Base-by-base conservation (phyloP, 495 filamentous ascomycete species). In the Penicillium fimorum region DNA sequence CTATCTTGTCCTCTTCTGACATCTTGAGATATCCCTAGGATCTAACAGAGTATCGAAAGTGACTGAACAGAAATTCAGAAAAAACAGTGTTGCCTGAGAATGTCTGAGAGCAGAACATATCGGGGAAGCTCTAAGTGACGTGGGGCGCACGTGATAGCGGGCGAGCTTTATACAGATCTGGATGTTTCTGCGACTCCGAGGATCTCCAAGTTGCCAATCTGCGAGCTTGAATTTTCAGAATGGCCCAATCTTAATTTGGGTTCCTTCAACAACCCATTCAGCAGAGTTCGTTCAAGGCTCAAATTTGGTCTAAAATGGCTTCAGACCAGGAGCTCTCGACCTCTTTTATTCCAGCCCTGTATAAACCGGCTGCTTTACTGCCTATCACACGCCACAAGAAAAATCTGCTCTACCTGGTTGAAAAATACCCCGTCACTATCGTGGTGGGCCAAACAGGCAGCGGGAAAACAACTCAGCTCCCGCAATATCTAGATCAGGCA, bases 371-470 rank as follows among this genome's bases (percentile, higher is more conserved):
- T 38, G 80, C 84, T 38, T 75, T 92, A 22, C 76, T 95, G 13
- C 89, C 90, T 29, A 95, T 95, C 61, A 80, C 90, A 52, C 83
- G 84, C 52, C 87, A 93, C 65, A 83, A 83, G 54, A 76, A 90
- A 50, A 81, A 78, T 52, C 74, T 95, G n/a, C 76, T 91, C 5
- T 91, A 91, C 69, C 76, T 88, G 38, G 79, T 94, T 44, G 87
- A 91, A 68, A 87, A 83, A 15, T 84, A 85, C 57, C 86, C 89
- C 2, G 87, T 95, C 53, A 88, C 89, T 3, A 89, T 94, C 53
- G 88, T 95, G 13, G 85, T 96, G 53, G 91, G 91, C 17, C 89
- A 95, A 61, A 96, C 91, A n/a, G 91, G 91, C 11, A 92, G 88
- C 27, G 91, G 91, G 27, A 96, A 96, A 72, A 94, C 90, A 8